Percentiles rank a stretch among this genome's conserved stretches.
Evolutionary conservation across 257 asterid genomes (phyloP).

Genomic region (Gentiana dahurica): DNA sequence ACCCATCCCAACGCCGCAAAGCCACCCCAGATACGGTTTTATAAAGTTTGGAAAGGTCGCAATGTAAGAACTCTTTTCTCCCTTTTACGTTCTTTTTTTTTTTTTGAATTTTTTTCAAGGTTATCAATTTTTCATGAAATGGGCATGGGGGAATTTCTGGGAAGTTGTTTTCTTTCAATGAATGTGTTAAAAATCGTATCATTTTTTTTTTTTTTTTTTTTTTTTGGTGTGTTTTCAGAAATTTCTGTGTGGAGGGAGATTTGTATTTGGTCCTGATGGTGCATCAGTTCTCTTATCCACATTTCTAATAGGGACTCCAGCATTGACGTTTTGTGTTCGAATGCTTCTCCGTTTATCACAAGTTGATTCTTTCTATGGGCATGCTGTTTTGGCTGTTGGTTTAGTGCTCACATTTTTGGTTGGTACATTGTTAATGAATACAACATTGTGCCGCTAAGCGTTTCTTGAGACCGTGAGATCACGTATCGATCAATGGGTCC

Average conservation of each 20-base stretch:
- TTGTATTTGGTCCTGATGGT: constrained; percentile 78
- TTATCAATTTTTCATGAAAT: neutral
- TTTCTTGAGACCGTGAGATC: too few relatives aligned
- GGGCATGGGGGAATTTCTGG: constrained; percentile 1
- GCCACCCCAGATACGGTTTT: constrained; percentile 40
- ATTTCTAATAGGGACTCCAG: constrained; percentile 57
- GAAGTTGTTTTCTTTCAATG: neutral
- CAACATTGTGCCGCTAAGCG: neutral
- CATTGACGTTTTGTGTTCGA: constrained; percentile 51
- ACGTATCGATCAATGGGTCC: too few relatives aligned
- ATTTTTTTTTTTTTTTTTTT: neutral
- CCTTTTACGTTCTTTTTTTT: neutral
- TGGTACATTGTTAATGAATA: constrained; percentile 10
- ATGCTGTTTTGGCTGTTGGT: constrained; percentile 35
- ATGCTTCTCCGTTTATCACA: constrained; percentile 37
- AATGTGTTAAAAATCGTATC: neutral
- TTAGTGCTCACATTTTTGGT: constrained; percentile 55
- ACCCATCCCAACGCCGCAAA: constrained; percentile 27
- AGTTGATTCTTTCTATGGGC: constrained; percentile 32
- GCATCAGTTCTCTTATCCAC: constrained; percentile 48
- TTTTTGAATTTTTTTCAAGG: too few relatives aligned
- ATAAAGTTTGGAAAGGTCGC: constrained; percentile 89
- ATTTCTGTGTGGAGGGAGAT: constrained; percentile 77
- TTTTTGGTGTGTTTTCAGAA: constrained; percentile 26
- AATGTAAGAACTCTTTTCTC: constrained; percentile 34